Base-by-base conservation (phyloP, 306 rosid species). In the Neltuma alba region DNA sequence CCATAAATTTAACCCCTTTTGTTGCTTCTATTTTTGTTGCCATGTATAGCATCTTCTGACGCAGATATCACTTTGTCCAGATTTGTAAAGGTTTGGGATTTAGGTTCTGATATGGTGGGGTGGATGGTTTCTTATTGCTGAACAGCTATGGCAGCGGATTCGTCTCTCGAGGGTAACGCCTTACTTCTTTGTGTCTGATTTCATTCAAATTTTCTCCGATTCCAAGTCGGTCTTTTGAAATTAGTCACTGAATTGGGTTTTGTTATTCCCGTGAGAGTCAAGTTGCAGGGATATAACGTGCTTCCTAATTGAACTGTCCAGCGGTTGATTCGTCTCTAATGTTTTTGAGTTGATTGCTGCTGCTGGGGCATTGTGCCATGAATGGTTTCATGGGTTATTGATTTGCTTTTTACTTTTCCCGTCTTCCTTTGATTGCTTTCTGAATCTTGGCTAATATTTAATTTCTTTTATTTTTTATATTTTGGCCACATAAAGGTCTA, bases 121-220 rank as follows among this genome's bases (percentile, higher is more conserved):
- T 76, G 83, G 82, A 75, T 57, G 73, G 83, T 85, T 90, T 75
- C 75, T 84, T 83, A 28, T 44, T 62, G 44, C 84, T 89, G 76
- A 57, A 48, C 72, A 80, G 58, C 85, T 81, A 89, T 93, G 97
- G 82, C 96, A 76, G 27, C 86, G 23, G 96, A 93, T 91, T 95
- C 96, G 62, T 86, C 98, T 84, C 64, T 68, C 25, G 91, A 91
- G 65, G 99, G 99, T 92, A 87, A 78, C 54, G 37, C 48, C 70
- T 38, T 37, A 28, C 34, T 66, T 30, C 9, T 33, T 63, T 21
- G 31, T 38, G 10, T 40, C 52, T 67, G 52, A 40, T 23, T 38
- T 42, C 33, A 5, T 67, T 37, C 40, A 9, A 40, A 36, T 36
- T 66, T 37, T 66, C 50, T 66, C 72, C 27, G 38, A 68, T 75